Conservation (phyloP, 257 asterid species). For the Hygrophila difformis region DNA sequence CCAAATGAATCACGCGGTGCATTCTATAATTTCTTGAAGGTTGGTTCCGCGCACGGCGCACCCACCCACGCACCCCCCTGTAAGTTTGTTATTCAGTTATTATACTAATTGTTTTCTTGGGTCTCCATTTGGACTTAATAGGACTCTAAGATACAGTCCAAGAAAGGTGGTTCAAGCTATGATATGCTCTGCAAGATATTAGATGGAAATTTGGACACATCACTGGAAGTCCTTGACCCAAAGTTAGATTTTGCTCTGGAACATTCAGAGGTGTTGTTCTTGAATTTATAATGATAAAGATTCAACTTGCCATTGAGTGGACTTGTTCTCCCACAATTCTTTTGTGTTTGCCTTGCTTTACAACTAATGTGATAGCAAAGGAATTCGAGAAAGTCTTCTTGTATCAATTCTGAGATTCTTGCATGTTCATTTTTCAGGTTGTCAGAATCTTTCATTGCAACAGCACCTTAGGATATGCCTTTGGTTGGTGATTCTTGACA, state of each 20-base stretch:
- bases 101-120: no score
- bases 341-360: constrained; percentile 1
- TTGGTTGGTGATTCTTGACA: constrained; percentile 34
- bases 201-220: constrained; percentile 39
- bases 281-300: no score
- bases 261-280: constrained; percentile 86
- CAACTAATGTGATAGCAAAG: constrained; percentile 31
- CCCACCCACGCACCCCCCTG: constrained; percentile 5
- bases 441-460: constrained; percentile 46
- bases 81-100: no score
- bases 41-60: constrained; percentile 17
- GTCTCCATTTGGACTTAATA: no score
- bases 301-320: no score
- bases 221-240: constrained; percentile 45
- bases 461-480: constrained; percentile 35
- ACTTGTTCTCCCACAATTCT: no score
- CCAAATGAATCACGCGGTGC: constrained; percentile 64
- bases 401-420: constrained; percentile 55
- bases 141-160: constrained; percentile 39
- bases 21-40: constrained; percentile 54
- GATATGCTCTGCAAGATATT: constrained; percentile 54
- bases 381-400: constrained; percentile 36
- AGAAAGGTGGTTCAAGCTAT: constrained; percentile 43
- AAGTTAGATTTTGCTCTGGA: constrained; percentile 62
- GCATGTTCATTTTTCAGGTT: constrained; percentile 52